Evolutionary conservation across 1,139 yeast genomes (phyloP).

Genomic region (Geotrichum carabidarum): DNA sequence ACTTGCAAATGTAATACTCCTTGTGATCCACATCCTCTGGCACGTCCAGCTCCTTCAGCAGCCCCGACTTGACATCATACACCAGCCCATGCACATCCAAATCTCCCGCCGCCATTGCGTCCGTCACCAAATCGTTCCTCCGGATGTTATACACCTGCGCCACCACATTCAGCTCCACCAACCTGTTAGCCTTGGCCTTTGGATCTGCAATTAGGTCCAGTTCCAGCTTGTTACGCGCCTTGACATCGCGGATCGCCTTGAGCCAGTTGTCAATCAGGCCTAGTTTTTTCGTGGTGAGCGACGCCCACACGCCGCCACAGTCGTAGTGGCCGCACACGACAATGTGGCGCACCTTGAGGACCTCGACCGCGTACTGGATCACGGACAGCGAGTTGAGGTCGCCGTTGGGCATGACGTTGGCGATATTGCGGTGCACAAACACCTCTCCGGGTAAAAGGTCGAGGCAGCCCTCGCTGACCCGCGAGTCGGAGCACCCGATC

Average conservation of each 20-base stretch:
- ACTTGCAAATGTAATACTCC: slow-evolving; percentile 23
- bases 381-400: slow-evolving; percentile 80
- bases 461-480: slow-evolving; percentile 76
- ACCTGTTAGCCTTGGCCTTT: slow-evolving; percentile 53
- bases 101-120: slow-evolving; percentile 65
- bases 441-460: slow-evolving; percentile 85
- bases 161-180: slow-evolving; percentile 76
- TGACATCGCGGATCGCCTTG: slow-evolving; percentile 63
- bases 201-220: slow-evolving; percentile 38
- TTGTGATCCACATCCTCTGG: slow-evolving; percentile 33
- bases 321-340: slow-evolving; percentile 97
- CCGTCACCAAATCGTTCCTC: slow-evolving; percentile 69
- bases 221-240: slow-evolving; percentile 49
- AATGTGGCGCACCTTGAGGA: slow-evolving; percentile 73
- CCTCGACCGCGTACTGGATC: slow-evolving; percentile 85
- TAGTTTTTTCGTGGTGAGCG: slow-evolving; percentile 61
- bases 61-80: slow-evolving; percentile 80
- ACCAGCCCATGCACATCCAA: slow-evolving; percentile 84
- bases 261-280: slow-evolving; percentile 77
- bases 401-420: slow-evolving; percentile 67
- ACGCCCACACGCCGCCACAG: slow-evolving; percentile 94
- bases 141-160: slow-evolving; percentile 53
- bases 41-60: slow-evolving; percentile 45
- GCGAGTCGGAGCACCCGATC: slow-evolving; percentile 94
- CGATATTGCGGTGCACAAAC: slow-evolving; percentile 90